Conservation (phyloP, 495 filamentous ascomycete genomes). For the Aspergillus biplanus region DNA sequence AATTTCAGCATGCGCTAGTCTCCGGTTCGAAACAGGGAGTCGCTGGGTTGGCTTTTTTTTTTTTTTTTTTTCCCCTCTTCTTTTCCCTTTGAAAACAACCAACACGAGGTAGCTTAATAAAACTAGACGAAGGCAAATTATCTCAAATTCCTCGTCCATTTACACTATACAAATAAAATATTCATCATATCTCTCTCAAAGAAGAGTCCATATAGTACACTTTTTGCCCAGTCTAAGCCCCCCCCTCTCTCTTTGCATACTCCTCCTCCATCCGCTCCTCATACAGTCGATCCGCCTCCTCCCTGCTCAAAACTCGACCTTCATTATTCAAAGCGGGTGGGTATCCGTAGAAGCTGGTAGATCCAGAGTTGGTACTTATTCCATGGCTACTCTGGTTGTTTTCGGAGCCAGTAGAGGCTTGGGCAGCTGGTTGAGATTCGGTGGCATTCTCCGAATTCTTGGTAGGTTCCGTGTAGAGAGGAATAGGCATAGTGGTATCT, state of each 20-base stretch:
- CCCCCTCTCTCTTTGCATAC: constrained; percentile 77
- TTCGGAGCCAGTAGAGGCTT: neutral
- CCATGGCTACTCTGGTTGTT: constrained; percentile 2
- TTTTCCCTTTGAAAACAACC: neutral
- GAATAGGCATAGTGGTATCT: constrained; percentile 17
- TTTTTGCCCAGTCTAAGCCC: constrained; percentile 46
- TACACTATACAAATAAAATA: neutral
- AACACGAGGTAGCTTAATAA: neutral
- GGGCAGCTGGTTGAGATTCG: constrained; percentile 1
- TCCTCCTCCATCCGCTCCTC: constrained; percentile 78
- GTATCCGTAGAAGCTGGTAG: neutral
- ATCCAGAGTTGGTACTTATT: constrained; percentile 4
- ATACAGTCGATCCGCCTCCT: constrained; percentile 64
- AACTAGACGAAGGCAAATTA: neutral
- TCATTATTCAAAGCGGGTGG: constrained; percentile 14
- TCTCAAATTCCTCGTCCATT: neutral
- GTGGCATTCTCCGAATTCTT: neutral
- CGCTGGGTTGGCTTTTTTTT: constrained; percentile 10
- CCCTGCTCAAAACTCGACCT: constrained; percentile 41
- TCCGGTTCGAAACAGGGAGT: constrained; percentile 16
- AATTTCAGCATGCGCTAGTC: neutral
- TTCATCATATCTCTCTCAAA: neutral
- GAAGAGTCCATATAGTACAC: neutral
- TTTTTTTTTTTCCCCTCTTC: neutral
- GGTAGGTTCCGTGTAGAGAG: constrained; percentile 12